These are phyloP conservation scores for Arachis hypogaea DNA, from an alignment of 306 rosid species.

Conservation along the genomic window DNA sequence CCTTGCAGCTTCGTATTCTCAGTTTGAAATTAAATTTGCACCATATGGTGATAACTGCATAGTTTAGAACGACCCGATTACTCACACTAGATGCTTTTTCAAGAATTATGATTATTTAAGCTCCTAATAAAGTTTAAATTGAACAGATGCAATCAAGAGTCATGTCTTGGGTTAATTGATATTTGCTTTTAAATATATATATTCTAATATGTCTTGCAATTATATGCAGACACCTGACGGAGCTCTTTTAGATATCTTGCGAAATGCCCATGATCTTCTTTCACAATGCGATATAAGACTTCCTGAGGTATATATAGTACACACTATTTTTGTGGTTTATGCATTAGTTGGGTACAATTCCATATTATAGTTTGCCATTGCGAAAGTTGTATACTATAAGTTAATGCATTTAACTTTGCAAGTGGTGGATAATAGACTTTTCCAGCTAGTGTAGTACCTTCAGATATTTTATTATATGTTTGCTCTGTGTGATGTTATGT, in stretches of 20 bases:
- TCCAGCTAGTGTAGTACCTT: not conserved
- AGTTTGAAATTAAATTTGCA: not conserved
- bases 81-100: not conserved
- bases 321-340: slow-evolving; percentile 12
- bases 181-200: slow-evolving; percentile 22
- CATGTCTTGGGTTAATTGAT: slow-evolving; percentile 24
- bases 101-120: slow-evolving; percentile 20
- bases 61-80: not conserved
- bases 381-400: not conserved
- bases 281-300: slow-evolving; percentile 72
- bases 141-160: slow-evolving; percentile 9
- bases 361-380: slow-evolving; percentile 36
- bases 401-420: slow-evolving; percentile 36
- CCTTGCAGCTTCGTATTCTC: slow-evolving; percentile 18
- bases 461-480: slow-evolving; percentile 18
- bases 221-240: slow-evolving; percentile 92
- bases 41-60: too few relatives aligned
- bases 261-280: slow-evolving; percentile 87
- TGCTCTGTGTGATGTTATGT: not conserved
- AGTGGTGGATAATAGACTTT: slow-evolving; percentile 15
- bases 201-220: slow-evolving; percentile 28
- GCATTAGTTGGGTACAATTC: slow-evolving; percentile 29
- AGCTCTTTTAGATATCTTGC: slow-evolving; percentile 76
- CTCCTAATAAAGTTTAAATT: slow-evolving; percentile 11
- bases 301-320: slow-evolving; percentile 67